Base-by-base conservation (phyloP, 1,284 basidiomycete genomes). In the Austroboletus niveus region DNA sequence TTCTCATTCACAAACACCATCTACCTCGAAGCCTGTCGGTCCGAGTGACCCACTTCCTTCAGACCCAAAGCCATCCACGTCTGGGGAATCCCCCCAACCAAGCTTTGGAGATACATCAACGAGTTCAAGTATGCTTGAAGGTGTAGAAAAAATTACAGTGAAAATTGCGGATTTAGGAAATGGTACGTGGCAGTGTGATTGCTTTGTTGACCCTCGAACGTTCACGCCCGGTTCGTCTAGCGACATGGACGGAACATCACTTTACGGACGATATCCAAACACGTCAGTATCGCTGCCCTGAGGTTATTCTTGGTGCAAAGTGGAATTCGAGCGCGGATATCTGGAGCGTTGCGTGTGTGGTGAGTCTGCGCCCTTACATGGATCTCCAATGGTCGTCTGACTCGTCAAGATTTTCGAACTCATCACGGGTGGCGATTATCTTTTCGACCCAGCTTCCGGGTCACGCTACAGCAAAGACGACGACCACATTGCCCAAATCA, bases 81-180 rank as follows among this genome's bases (percentile, higher is more conserved):
- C 73, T 1, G 69, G 74, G 38, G 75, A 77, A 57, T 70, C 65
- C 32, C 65, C 67, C 3, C 71, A 69, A 29, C 62, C 56, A 9
- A 69, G 68, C 36, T 66, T 69, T 40, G 61, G 42, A 15, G 64
- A 60, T 42, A 60, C 61, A 29, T 61, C 63, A 29, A 58, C 66
- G 9, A 44, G 49, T 11, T 63, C 62, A 17, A 69, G 65, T 36
- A n/a, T 57, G 12, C 49, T 64, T 8, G 71, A 73, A 47, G 58
- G 64, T n/a, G 48, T 56, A 43, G 94, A 98, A 70, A 85, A 87
- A 65, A 97, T 99, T 59, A 98, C 95, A 4, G 97, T 99, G 57
- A 98, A 99, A 79, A 98, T 99, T 68, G 96, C 96, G 32, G 97
- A 99, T 77, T 73, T 99, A 49, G 96, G 94, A 20, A 97, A 98